Evolutionary conservation across 2,329 filamentous ascomycete species (phyloP).

Genomic region (Achaetomium macrosporum): DNA sequence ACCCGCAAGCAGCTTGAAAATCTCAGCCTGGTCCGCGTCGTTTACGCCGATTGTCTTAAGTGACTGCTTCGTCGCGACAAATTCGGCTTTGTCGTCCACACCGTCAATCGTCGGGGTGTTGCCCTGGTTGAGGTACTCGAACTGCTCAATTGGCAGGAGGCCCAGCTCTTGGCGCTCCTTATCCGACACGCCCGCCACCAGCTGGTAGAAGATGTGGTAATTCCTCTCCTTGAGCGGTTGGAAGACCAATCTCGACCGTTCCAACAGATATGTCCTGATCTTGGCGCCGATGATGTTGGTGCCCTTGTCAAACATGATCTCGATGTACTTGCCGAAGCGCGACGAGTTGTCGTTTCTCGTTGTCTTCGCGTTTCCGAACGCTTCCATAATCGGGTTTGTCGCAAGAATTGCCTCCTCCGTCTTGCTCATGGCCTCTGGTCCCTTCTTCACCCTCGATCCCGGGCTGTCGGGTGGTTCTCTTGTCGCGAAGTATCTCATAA

Average conservation of each 20-base stretch:
- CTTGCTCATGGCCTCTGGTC: constrained; percentile 82
- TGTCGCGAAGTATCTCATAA: constrained; percentile 99
- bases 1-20: constrained; percentile 86
- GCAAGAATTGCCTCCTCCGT: constrained; percentile 98
- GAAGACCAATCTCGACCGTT: constrained; percentile 93
- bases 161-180: constrained; percentile 73
- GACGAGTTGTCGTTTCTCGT: constrained; percentile 99
- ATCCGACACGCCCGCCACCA: constrained; percentile 86
- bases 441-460: constrained; percentile 67
- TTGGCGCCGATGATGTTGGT: constrained; percentile 97
- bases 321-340: constrained; percentile 98
- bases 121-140: constrained; percentile 94
- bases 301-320: constrained; percentile 96
- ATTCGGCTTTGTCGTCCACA: constrained; percentile 92
- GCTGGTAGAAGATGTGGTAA: constrained; percentile 98
- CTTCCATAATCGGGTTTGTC: constrained; percentile 99
- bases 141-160: constrained; percentile 78
- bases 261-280: constrained; percentile 91
- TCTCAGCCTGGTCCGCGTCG: constrained; percentile 66
- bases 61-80: constrained; percentile 79
- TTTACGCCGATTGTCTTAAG: constrained; percentile 82
- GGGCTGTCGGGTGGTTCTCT: constrained; percentile 89
- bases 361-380: constrained; percentile 99
- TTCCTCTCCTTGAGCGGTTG: constrained; percentile 97
- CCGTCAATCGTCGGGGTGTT: constrained; percentile 86